Evolutionary conservation across 2,329 filamentous ascomycete genomes (phyloP), one percentile per base, ranked within the genome.

Genomic region (Nemania bipapillata): DNA sequence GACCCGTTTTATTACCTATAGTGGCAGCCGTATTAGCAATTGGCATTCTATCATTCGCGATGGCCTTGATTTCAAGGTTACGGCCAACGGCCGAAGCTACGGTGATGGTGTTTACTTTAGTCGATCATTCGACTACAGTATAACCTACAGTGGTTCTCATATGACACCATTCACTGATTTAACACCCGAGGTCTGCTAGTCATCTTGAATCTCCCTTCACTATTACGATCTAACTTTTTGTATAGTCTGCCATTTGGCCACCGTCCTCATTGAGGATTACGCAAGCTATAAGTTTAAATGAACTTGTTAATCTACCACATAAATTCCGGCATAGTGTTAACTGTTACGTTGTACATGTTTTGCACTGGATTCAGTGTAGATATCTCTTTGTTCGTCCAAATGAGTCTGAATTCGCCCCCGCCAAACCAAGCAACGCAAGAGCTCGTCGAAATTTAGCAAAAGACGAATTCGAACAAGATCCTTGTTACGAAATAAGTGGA

Each of bases 21-120:
- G 66, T 78, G 94, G 94, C 5, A 96, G 92, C 74, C 78, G 81
- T 0, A 71, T 97, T 2, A 72, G 79, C 2, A 97, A 97, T 74
- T 97, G 94, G 94, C 94, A 97, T 79, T 92, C 90, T 74, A 97
- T 97, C 74, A 89, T 97, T 70, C 89, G 94, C 35, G 88, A 91
- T 68, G 94, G 94, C 0, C 83, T 97, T 5, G 88, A 97, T 77
- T 97, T 90, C 80, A 86, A 88, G 4, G 79, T 86, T 0, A 80
- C 82, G 0, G 49, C 77, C 0, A 81, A 95, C 77, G 94, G 94
- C 0, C 88, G 94, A 69, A 83, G 90, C 1, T 93, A 72, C 74
- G 94, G 94, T 0, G 67, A 97, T 76, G 94, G 94, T 0, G 91
- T 96, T 1, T 97, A 97, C 76, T 90, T 96, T 77, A 90, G 92